Percentiles rank a stretch among this genome's conserved stretches.
phyloP scores from a whole-genome alignment of 164 flowering plant species.

The Dillenia suffruticosa region DNA sequence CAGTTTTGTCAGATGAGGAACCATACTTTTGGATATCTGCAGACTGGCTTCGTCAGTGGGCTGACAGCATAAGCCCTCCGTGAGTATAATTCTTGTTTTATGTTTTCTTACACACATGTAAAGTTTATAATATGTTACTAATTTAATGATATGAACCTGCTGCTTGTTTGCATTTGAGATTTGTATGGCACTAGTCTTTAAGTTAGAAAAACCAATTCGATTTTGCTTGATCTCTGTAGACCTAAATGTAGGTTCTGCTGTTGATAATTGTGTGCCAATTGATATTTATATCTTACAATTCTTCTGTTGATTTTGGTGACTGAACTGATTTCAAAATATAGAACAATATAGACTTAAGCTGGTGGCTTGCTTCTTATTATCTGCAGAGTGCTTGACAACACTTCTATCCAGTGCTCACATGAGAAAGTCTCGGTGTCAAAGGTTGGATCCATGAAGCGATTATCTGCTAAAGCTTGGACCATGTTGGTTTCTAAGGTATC shows the following conservation, averaged over 20 bases:
- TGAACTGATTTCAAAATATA: no score
- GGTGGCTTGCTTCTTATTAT: conserved; percentile 11
- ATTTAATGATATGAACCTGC: no score
- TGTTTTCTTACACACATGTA: neutral
- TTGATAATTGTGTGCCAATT: no score
- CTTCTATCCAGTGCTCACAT: conserved; percentile 64
- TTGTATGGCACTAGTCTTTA: no score
- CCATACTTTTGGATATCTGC: conserved; percentile 77
- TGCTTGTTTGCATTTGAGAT: no score
- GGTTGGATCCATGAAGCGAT: conserved; percentile 62
- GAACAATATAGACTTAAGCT: neutral
- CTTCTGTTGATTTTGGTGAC: no score
- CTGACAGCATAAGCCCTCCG: conserved; percentile 60
- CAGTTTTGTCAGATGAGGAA: conserved; percentile 62
- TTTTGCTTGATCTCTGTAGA: no score
- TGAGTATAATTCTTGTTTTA: conserved; percentile 28
- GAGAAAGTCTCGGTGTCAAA: conserved; percentile 69
- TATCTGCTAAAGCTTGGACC: conserved; percentile 72
- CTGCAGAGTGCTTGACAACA: conserved; percentile 72
- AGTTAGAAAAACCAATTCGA: no score
- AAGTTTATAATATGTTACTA: no score
- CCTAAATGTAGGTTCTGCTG: no score
- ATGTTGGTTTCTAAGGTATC: conserved; percentile 62
- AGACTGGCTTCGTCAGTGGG: conserved; percentile 98
- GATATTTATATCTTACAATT: no score